Evolutionary conservation across 805 yeast genomes (phyloP), one percentile per base, ranked within the genome.

Genomic region (Sugiyamaella boreocaroliniensis): DNA sequence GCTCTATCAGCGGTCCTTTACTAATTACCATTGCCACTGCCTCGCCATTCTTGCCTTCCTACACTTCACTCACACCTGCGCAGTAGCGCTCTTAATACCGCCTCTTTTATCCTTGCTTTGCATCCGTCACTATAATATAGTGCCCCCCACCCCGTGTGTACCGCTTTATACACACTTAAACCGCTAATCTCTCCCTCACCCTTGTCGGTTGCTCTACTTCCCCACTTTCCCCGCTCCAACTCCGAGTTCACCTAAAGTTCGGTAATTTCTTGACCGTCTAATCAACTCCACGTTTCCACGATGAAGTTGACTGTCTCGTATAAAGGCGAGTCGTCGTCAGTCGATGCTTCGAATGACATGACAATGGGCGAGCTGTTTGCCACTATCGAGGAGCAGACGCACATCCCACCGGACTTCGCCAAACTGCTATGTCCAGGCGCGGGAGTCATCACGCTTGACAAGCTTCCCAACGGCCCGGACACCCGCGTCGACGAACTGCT

Each of bases 351-450:
- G 1, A 58, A 53, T 15, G 55, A 51, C 6, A 48, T 52, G 15
- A 44, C 62, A 14, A 37, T 64, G 9, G 46, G 41, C 1, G 63
- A 55, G 11, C 55, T 67, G 5, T 65, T 64, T 34, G 54, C 42
- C 7, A 50, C 50, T 44, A 58, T 67, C 10, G 64, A 64, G 47
- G 47, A 48, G 12, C 55, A 60, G 18, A 63, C 69, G 1, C 58
- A 53, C n/a, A 60, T 67, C 12, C 64, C 69, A 3, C 45, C 60
- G 7, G 61, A 59, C 14, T 55, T 60, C 55, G 69, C 66, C 49
- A 68, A 65, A 54, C 58, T 67, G 40, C 54, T 66, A 41, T 58
- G 61, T 4, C 64, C 68, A 26, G 62, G 60, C 20, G 55, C 55
- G 14, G 68, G 68, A 11, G 50, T 60, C 34, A 57, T 62, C 29